These are phyloP conservation scores for Camellia sinensis DNA, from an alignment of 148 eudicot genomes.

Conservation along the genomic window DNA sequence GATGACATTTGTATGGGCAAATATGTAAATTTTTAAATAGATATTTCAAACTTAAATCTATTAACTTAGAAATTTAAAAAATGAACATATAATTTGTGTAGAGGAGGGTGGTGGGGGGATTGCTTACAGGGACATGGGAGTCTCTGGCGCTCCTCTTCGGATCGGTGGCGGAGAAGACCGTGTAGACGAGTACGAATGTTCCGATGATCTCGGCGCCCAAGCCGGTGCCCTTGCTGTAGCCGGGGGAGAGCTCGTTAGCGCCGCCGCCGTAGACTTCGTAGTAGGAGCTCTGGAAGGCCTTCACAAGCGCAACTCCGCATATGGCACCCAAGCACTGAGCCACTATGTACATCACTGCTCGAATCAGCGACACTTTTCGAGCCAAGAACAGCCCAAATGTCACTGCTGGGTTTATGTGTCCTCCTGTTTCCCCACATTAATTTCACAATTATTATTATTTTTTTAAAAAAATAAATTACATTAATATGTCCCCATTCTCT, in stretches of 20 bases:
- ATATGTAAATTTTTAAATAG: too few relatives aligned
- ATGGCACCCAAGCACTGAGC: conserved; percentile 27
- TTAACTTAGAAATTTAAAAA: too few relatives aligned
- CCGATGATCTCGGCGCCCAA: conserved; percentile 28
- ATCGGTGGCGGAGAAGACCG: conserved; percentile 30
- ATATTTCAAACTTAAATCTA: too few relatives aligned
- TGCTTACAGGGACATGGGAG: conserved; percentile 22
- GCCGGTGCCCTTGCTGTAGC: conserved; percentile 18
- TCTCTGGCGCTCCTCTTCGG: conserved; percentile 24
- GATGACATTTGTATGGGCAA: too few relatives aligned
- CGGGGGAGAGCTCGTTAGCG: conserved; percentile 11
- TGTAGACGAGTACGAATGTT: conserved; percentile 28
- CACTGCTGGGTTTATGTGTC: conserved; percentile 29
- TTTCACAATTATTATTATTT: not conserved
- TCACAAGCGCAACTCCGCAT: conserved; percentile 19
- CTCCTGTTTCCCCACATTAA: conserved; percentile 4
- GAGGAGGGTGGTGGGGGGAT: too few relatives aligned
- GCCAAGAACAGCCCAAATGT: conserved; percentile 28
- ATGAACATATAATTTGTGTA: too few relatives aligned
- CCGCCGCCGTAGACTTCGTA: conserved; percentile 17
- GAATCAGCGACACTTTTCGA: conserved; percentile 22
- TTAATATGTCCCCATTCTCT: not conserved
- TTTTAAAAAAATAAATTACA: too few relatives aligned
- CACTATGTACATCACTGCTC: conserved; percentile 28
- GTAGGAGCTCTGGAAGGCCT: conserved; percentile 10